Percentiles rank a stretch among this genome's conserved stretches.
phyloP scores from a whole-genome alignment of 495 filamentous ascomycete genomes.

The Amniculicola lignicola region DNA sequence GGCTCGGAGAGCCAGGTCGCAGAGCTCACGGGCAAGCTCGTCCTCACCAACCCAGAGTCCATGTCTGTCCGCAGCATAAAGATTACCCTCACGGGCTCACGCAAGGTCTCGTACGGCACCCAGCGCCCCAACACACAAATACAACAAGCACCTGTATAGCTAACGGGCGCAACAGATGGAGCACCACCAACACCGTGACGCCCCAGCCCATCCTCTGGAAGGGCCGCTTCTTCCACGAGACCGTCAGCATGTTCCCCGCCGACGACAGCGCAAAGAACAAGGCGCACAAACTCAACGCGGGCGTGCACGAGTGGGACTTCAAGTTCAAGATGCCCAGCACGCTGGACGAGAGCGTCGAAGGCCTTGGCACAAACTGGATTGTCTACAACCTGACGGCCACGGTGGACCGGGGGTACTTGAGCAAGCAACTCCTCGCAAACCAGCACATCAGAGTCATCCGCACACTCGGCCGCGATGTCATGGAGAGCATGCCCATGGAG shows the following conservation, averaged over 20 bases:
- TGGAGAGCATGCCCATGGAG: conserved; percentile 63
- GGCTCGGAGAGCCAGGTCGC: conserved; percentile 36
- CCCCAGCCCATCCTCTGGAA: conserved; percentile 39
- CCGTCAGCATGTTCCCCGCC: conserved; percentile 32
- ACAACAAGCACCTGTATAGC: too few species aligned
- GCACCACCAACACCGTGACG: conserved; percentile 26
- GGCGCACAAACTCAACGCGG: conserved; percentile 62
- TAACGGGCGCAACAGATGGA: conserved; percentile 30
- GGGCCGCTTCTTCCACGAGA: conserved; percentile 35
- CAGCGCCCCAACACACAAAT: not conserved
- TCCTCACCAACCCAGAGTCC: conserved; percentile 38
- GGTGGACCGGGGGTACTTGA: conserved; percentile 73
- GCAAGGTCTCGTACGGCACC: conserved; percentile 40
- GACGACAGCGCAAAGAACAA: conserved; percentile 40
- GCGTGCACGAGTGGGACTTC: conserved; percentile 91
- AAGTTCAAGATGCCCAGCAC: conserved; percentile 71
- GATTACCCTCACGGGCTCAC: conserved; percentile 38
- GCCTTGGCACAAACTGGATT: conserved; percentile 73
- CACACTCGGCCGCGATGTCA: conserved; percentile 73
- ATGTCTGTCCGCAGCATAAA: conserved; percentile 39
- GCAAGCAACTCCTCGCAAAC: conserved; percentile 71
- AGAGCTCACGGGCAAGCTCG: conserved; percentile 39
- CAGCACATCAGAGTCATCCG: conserved; percentile 84
- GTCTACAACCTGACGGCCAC: conserved; percentile 86
- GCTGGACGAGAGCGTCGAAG: conserved; percentile 84